Evolutionary conservation across 106 monocot genomes (phyloP).

Genomic region (Agapanthus africanus): DNA sequence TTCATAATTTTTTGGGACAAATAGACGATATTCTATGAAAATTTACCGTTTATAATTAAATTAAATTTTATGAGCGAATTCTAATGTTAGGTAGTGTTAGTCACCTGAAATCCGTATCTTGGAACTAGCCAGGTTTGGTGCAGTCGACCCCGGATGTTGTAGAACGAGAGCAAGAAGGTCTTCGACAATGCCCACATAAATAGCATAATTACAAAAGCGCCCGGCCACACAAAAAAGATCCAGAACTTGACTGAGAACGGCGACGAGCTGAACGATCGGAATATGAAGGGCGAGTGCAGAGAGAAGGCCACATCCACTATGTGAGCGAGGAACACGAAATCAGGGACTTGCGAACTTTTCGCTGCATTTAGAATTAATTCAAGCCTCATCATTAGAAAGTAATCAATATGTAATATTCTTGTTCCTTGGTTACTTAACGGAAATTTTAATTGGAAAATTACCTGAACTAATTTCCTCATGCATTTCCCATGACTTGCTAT

Average conservation of each 20-base stretch:
- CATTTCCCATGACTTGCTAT: constrained; percentile 64
- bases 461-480: constrained; percentile 62
- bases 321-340: constrained; percentile 84
- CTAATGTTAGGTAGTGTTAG: background rate
- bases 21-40: background rate
- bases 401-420: too few species aligned
- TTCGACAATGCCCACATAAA: constrained; percentile 84
- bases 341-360: constrained; percentile 48
- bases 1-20: too few species aligned
- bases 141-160: constrained; percentile 54
- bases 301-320: constrained; percentile 69
- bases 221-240: constrained; percentile 48
- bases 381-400: too few species aligned
- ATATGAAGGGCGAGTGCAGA: constrained; percentile 54
- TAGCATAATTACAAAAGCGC: constrained; percentile 57
- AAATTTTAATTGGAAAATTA: background rate
- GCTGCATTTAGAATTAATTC: constrained; percentile 31
- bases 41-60: background rate
- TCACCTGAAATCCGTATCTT: constrained; percentile 82
- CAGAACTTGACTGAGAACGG: constrained; percentile 31
- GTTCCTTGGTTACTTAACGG: too few species aligned
- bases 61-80: background rate
- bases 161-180: constrained; percentile 73
- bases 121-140: constrained; percentile 83
- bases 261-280: constrained; percentile 41